Percentiles rank a stretch among this genome's conserved stretches.
These are phyloP conservation scores for Malbranchea cinnamomea DNA, from an alignment of 2,329 filamentous ascomycete species.

Conservation along the genomic window DNA sequence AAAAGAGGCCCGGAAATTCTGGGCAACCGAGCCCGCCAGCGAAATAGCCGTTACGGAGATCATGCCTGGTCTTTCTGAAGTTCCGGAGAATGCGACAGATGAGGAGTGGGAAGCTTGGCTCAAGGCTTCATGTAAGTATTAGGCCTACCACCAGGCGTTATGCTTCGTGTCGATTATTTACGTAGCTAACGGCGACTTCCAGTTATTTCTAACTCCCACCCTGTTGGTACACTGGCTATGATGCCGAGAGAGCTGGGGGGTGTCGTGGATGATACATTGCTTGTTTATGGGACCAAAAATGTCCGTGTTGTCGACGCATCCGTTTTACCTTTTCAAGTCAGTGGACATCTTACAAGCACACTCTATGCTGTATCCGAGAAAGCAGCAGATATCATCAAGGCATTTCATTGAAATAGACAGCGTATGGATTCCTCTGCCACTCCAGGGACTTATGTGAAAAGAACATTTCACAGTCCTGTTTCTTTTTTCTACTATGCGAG, in stretches of 20 bases:
- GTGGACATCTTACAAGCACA: slow-evolving; percentile 15
- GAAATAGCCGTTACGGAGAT: too few relatives aligned
- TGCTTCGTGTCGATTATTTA: background rate
- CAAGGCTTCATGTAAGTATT: background rate
- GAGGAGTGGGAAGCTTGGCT: background rate
- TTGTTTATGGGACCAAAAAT: slow-evolving; percentile 21
- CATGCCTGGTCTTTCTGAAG: slow-evolving; percentile 12
- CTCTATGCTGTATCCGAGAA: slow-evolving; percentile 19
- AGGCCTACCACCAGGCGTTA: background rate
- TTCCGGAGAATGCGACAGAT: slow-evolving; percentile 11
- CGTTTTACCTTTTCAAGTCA: slow-evolving; percentile 16
- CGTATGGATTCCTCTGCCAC: too few relatives aligned
- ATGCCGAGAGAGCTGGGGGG: slow-evolving; percentile 18
- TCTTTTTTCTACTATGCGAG: too few relatives aligned
- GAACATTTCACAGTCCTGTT: too few relatives aligned
- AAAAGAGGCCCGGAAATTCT: too few relatives aligned
- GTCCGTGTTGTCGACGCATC: slow-evolving; percentile 20
- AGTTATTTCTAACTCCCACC: slow-evolving; percentile 18
- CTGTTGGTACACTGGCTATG: slow-evolving; percentile 19
- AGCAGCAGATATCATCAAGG: slow-evolving; percentile 19
- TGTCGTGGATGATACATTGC: slow-evolving; percentile 18
- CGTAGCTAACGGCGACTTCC: slow-evolving; percentile 2
- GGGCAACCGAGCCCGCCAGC: too few relatives aligned
- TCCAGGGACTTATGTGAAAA: too few relatives aligned
- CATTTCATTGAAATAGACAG: too few relatives aligned